A percentile compares a stretch with the other conserved stretches of the same genome.
These are phyloP conservation scores for Ogataea hybrid DNA, from an alignment of 1,139 yeast species.

Conservation along the genomic window DNA sequence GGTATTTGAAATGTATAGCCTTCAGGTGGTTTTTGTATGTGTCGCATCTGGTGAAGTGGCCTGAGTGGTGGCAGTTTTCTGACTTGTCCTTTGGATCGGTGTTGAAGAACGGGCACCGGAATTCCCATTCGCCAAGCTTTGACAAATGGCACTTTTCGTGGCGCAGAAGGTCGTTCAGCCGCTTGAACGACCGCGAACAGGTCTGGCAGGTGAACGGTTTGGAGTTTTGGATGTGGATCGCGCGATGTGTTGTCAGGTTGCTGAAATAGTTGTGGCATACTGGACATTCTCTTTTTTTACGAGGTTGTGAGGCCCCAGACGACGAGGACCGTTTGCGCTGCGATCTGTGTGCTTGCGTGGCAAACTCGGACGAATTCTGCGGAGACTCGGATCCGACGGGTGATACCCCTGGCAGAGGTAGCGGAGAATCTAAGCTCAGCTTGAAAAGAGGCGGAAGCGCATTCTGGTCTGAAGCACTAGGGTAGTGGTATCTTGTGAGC, in stretches of 20 bases:
- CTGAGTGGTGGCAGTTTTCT: conserved; percentile 66
- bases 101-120: conserved; percentile 44
- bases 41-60: conserved; percentile 84
- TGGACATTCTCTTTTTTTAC: conserved; percentile 84
- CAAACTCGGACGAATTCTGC: not conserved
- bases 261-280: conserved; percentile 74
- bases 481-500: not conserved
- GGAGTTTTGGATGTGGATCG: conserved; percentile 74
- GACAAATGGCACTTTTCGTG: conserved; percentile 85
- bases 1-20: conserved; percentile 88
- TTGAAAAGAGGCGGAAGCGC: conserved; percentile 28
- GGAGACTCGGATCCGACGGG: conserved; percentile 8
- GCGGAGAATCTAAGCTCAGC: conserved; percentile 23
- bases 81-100: conserved; percentile 9
- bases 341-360: not conserved
- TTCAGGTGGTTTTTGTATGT: conserved; percentile 88
- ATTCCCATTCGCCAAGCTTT: conserved; percentile 55
- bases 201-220: conserved; percentile 77
- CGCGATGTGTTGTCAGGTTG: conserved; percentile 81
- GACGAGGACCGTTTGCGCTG: conserved; percentile 1
- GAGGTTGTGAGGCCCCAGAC: conserved; percentile 10
- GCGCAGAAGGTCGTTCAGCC: conserved; percentile 82
- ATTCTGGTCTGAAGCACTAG: not conserved
- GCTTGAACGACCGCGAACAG: conserved; percentile 82
- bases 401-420: not conserved